Evolutionary conservation across 805 yeast species (phyloP).

Genomic region (Limtongia smithiae): DNA sequence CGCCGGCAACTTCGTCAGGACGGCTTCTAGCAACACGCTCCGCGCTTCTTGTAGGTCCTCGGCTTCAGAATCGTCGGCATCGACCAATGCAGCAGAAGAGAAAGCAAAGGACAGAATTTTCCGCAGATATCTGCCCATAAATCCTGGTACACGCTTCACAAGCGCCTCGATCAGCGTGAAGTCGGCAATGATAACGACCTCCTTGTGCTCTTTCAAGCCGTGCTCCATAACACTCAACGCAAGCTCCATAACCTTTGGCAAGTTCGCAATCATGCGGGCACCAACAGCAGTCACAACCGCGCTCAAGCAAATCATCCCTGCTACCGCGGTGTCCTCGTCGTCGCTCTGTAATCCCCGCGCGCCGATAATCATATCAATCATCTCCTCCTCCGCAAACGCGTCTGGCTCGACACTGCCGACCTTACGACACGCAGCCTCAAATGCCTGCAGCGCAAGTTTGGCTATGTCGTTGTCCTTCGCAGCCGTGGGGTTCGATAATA

Average conservation of each 20-base stretch:
- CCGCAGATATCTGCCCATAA: constrained; percentile 65
- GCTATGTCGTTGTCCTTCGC: constrained; percentile 44
- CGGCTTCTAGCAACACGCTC: constrained; percentile 46
- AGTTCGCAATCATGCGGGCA: constrained; percentile 76
- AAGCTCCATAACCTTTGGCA: constrained; percentile 81
- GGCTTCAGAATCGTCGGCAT: background rate
- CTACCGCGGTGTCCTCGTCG: constrained; percentile 61
- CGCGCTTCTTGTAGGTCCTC: constrained; percentile 46
- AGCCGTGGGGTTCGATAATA: constrained; percentile 9
- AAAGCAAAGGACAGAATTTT: constrained; percentile 56
- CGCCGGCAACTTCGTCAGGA: constrained; percentile 65
- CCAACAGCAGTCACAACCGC: constrained; percentile 66
- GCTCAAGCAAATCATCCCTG: constrained; percentile 70
- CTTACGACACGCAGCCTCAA: constrained; percentile 59
- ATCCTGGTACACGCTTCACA: constrained; percentile 80
- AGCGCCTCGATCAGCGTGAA: constrained; percentile 69
- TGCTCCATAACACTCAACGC: constrained; percentile 57
- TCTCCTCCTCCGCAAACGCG: constrained; percentile 41
- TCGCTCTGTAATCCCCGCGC: constrained; percentile 51
- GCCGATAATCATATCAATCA: constrained; percentile 52
- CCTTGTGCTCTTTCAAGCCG: constrained; percentile 38
- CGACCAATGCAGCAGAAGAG: constrained; percentile 16
- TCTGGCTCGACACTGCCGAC: constrained; percentile 50
- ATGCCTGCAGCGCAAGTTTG: constrained; percentile 67
- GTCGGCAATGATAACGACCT: constrained; percentile 62